Evolutionary conservation across 2,329 filamentous ascomycete genomes (phyloP), one percentile per base, ranked within the genome.

Genomic region (Pseudogymnoascus sp.): DNA sequence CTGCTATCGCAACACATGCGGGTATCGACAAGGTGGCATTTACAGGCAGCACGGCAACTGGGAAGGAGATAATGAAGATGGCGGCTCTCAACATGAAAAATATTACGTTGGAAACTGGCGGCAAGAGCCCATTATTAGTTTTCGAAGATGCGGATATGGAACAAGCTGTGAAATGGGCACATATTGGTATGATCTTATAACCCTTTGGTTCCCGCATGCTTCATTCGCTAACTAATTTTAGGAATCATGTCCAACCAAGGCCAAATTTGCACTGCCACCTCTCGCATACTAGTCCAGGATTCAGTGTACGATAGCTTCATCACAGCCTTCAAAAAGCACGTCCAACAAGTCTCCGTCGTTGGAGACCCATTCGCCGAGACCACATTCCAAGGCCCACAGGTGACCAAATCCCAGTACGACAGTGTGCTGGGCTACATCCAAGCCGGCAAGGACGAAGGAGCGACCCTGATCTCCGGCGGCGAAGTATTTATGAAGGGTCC

Each of bases 381-480:
- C 64, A 89, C 86, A 69, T 89, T 88, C 84, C 87, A 89, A 74
- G 87, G 87, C 62, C 87, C 87, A 67, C 87, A 89, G 76, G 84
- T 90, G 62, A 88, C 85, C n/a, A 81, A 89, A 75, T 75, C 87
- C 41, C 87, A 90, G 76, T 89, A 85, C 71, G 86, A 90, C 76
- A 83, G 86, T 66, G 87, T 90, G 76, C 89, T 89, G 85, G 78
- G 78, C 73, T 83, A 77, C 72, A 89, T 89, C 71, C 78, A 88
- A 67, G 79, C 80, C 66, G 87, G 87, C 66, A 88, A 88, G 79
- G 79, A 84, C 68, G 81, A 80, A 45, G 86, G 87, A 72, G 86
- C 86, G 65, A 88, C 78, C 62, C 74, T 90, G 65, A 84, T 87
- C 72, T 82, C 80, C 45, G 87, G 87, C 70, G 87, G 87, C 73